Base-by-base conservation (phyloP, 495 filamentous ascomycete species). In the Trichocladium uniseriatum region DNA sequence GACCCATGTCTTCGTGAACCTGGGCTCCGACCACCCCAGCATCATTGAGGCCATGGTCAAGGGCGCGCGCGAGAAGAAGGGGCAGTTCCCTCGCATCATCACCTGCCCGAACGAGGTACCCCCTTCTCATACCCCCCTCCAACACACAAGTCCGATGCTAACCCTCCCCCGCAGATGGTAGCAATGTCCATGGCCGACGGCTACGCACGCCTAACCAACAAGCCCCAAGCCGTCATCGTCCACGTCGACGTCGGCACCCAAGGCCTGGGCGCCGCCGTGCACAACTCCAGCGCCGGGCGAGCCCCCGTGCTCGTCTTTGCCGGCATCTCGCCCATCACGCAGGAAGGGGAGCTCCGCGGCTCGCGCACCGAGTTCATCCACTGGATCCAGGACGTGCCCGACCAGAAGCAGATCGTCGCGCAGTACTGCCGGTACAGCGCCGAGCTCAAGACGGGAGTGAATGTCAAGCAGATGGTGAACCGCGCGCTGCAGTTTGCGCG, bases 211-310 rank as follows among this genome's bases (percentile, higher is more conserved):
- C 67, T 90, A 6, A 95, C 89, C 16, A 78, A 81, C 43, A 81
- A 88, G 52, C 87, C 89, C 0, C 91, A 97, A 65, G 86, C 82
- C 49, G 90, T 97, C 3, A 91, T 97, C 51, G 84, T 97, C 3
- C 91, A 97, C 64, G 91, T 97, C 46, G 91, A 97, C 61, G 91
- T 97, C 11, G 91, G 91, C 32, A 97, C 91, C 0, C 91, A 97
- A 66, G 90, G 89, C 2, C 60, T 79, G 2, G 91, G 82, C 20
- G 89, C 90, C 0, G 91, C 91, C 3, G 84, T 97, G 0, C 91
- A 97, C 69, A 96, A 97, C 58, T 84, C 91, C 3, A 84, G 79
- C 21, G 84, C 83, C 46, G 90, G 91, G 1, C 82, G 91, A 28
- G 84, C 87, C 1, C 91, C 91, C 0, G 82, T 97, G 11, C 65